phyloP scores from a whole-genome alignment of 2,329 filamentous ascomycete genomes.

The Pseudogymnoascus sp. region DNA sequence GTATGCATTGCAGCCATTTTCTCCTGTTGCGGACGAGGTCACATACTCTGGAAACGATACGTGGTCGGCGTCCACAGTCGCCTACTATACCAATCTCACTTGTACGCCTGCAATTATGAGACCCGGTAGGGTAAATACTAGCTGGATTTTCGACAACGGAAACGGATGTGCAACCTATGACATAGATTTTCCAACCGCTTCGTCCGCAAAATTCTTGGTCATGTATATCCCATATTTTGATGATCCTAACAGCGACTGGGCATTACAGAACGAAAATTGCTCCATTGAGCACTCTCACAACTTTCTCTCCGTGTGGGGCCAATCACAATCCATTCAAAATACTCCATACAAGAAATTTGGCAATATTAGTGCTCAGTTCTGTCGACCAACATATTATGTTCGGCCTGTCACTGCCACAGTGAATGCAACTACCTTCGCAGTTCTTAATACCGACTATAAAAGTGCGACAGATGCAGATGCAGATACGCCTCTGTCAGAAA shows the following conservation, averaged over 20 bases:
- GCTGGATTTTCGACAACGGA: conserved; percentile 32
- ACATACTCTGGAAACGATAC: conserved; percentile 10
- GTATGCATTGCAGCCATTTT: conserved; percentile 39
- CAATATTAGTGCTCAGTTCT: conserved; percentile 35
- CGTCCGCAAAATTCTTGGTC: conserved; percentile 3
- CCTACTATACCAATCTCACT: conserved; percentile 31
- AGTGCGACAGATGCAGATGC: not conserved
- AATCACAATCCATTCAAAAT: not conserved
- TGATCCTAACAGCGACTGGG: conserved; percentile 27
- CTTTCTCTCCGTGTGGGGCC: conserved; percentile 32
- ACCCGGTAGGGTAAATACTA: not conserved
- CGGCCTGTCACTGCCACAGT: conserved; percentile 39
- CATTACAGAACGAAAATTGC: conserved; percentile 31
- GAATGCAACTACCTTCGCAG: conserved; percentile 17
- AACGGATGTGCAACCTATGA: conserved; percentile 31
- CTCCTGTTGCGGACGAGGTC: conserved; percentile 3
- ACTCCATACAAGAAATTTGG: not conserved
- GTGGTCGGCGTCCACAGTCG: conserved; percentile 25
- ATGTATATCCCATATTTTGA: conserved; percentile 28
- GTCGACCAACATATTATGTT: conserved; percentile 39
- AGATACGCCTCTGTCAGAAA: conserved; percentile 19
- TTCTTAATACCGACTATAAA: conserved; percentile 16
- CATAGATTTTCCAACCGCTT: conserved; percentile 7
- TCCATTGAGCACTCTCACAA: conserved; percentile 30
- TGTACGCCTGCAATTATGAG: conserved; percentile 32